Base-by-base conservation (phyloP, 2,329 filamentous ascomycete genomes). In the Periconia sp. region DNA sequence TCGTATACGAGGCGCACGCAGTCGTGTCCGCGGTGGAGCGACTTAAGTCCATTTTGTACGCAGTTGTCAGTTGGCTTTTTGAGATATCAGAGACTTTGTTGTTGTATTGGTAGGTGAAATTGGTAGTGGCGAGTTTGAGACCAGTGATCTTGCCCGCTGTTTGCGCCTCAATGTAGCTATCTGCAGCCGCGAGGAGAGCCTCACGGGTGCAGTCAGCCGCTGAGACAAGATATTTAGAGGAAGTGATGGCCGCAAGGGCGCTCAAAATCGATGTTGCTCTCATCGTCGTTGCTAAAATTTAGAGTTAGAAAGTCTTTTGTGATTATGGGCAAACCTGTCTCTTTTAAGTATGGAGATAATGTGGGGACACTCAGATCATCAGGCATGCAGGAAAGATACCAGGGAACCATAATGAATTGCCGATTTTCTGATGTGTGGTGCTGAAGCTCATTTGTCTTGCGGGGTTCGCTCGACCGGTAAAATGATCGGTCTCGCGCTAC, bases 101-200 rank as follows among this genome's bases (percentile, higher is more conserved):
- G 52, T 62, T 63, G 38, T 63, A 54, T 28, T 57, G 59, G 45
- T 64, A 62, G 6, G 54, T 61, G 48, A 65, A 65, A 37, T 55
- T 59, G 8, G 41, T 38, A 12, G 43, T 17, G 4, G 51, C 44
- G 6, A 64, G 51, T n/a, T 49, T 54, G n/a, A 64, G 54, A 4
- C 28, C 40, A 17, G 31, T 32, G 21, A 46, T 41, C 11, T 53
- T 57, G 21, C 60, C 59, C 5, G 50, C 34, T 12, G 36, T 48
- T 45, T 64, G 60, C 3, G 60, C 60, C 5, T 48, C 34, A 30
- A 65, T 38, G 34, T 64, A 64, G 24, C 49, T 50, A 13, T 59
- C n/a, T 8, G 61, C 59, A 2, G 54, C 51, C 16, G 53, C 41
- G 6, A 63, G 48, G 8, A 65, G 55, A n/a, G 52, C 54, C 32